These are phyloP conservation scores for Chrysochromulina tobinii DNA, from an alignment of 78 protist genomes.

Conservation along the genomic window DNA sequence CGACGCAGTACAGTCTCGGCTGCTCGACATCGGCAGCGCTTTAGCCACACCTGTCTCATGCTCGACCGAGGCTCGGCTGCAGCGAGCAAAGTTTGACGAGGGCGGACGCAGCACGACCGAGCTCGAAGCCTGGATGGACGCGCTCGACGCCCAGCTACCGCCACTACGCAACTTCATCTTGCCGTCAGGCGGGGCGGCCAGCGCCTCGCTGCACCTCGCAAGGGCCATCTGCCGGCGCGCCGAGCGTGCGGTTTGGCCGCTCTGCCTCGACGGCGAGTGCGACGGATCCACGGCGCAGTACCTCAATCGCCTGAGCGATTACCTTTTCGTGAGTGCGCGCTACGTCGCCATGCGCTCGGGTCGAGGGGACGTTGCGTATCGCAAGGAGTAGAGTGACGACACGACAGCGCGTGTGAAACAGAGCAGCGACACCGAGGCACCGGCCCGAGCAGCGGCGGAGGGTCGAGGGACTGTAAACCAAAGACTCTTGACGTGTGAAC, in stretches of 20 bases:
- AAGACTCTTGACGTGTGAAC: no score
- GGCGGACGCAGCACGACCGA: background rate
- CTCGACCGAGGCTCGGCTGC: background rate
- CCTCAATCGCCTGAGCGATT: slow-evolving; percentile 78
- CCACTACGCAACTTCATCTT: slow-evolving; percentile 79
- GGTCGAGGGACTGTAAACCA: no score
- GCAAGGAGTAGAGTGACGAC: no score
- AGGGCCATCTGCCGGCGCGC: slow-evolving; percentile 67
- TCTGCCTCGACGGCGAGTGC: background rate
- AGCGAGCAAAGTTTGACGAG: slow-evolving; percentile 25
- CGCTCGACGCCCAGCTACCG: slow-evolving; percentile 70
- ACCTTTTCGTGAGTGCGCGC: slow-evolving; percentile 78
- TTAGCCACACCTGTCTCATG: slow-evolving; percentile 77
- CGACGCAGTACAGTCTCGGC: slow-evolving; percentile 58
- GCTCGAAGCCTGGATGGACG: slow-evolving; percentile 84
- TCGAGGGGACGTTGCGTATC: no score
- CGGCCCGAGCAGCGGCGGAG: no score
- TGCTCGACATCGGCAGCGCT: slow-evolving; percentile 78
- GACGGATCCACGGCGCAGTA: background rate
- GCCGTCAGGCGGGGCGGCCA: slow-evolving; percentile 53
- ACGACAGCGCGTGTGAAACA: no score
- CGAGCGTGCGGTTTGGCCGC: slow-evolving; percentile 41
- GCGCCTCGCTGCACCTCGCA: slow-evolving; percentile 61
- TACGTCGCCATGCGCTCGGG: slow-evolving; percentile 26
- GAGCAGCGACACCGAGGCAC: no score